Percentiles rank a stretch among this genome's conserved stretches.
phyloP scores from a whole-genome alignment of 345 rosid genomes.

The Lagerstroemia speciosa region DNA sequence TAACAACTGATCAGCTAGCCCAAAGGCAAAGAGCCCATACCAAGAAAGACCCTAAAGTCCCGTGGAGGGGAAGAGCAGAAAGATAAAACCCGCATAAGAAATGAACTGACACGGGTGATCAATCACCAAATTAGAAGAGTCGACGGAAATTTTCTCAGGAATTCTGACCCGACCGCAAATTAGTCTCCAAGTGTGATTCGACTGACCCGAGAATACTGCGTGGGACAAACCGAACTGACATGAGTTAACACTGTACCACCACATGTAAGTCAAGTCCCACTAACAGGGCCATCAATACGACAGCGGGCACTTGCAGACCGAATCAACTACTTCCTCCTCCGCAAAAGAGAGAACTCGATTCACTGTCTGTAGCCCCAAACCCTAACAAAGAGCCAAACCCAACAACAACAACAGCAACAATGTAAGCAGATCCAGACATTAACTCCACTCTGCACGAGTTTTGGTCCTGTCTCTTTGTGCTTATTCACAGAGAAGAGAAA shows the following conservation, averaged over 20 bases:
- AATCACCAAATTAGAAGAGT: no score
- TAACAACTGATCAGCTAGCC: neutral
- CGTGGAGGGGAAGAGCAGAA: neutral
- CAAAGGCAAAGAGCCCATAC: neutral
- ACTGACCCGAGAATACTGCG: no score
- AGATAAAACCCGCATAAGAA: neutral
- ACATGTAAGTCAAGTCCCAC: conserved; percentile 1
- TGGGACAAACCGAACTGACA: no score
- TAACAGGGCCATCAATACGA: conserved; percentile 10
- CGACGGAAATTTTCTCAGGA: no score
- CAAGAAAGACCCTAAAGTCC: neutral
- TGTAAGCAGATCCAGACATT: conserved; percentile 9
- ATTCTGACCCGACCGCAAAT: no score
- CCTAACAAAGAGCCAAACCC: conserved; percentile 1
- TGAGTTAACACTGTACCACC: neutral
- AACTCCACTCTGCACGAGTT: conserved; percentile 6
- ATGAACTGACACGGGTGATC: no score
- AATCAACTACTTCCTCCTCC: neutral
- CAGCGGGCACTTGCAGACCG: conserved; percentile 10
- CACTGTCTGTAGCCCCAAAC: conserved; percentile 6
- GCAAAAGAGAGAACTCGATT: neutral
- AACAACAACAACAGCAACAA: neutral
- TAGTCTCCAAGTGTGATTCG: no score
- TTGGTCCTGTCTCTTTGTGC: conserved; percentile 9
- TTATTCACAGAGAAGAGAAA: neutral